These are phyloP conservation scores for Cyclotella kingstonii DNA, from an alignment of 108 stramenopile species.

Conservation along the genomic window DNA sequence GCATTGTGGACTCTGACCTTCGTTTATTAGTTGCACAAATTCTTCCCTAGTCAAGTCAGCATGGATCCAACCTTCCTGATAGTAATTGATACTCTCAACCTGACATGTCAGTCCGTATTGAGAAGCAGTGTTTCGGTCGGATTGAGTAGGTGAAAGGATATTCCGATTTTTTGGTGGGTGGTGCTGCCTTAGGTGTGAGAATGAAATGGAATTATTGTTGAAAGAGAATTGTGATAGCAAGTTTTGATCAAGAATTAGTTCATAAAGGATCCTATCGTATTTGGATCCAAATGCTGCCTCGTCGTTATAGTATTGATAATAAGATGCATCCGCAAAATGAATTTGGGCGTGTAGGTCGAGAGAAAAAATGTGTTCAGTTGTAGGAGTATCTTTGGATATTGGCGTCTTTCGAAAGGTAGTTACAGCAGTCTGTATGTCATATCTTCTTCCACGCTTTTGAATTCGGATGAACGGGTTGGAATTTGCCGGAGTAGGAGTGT, in stretches of 20 bases:
- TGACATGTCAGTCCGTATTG: conserved; percentile 70
- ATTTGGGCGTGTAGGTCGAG: conserved; percentile 76
- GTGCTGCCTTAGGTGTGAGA: neutral
- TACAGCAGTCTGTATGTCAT: conserved; percentile 65
- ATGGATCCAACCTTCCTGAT: conserved; percentile 61
- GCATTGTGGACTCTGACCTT: neutral
- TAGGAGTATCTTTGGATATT: neutral
- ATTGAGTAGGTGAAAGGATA: conserved; percentile 56
- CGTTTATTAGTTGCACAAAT: conserved; percentile 27
- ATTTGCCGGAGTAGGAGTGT: neutral
- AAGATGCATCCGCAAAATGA: conserved; percentile 63
- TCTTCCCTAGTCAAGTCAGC: conserved; percentile 76
- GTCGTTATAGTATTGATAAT: conserved; percentile 66
- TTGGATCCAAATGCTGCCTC: conserved; percentile 29
- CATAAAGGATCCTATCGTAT: conserved; percentile 63
- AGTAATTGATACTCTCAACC: conserved; percentile 62
- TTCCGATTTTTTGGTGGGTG: neutral
- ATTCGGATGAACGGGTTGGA: conserved; percentile 35
- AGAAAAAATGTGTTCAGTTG: no score
- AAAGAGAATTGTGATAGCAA: conserved; percentile 37
- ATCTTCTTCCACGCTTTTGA: conserved; percentile 31
- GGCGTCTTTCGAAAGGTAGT: conserved; percentile 51
- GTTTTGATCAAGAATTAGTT: conserved; percentile 62
- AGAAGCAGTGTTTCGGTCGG: conserved; percentile 56
- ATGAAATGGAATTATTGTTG: neutral